These are phyloP conservation scores for Dactylonectria macrodidyma DNA, from an alignment of 2,329 filamentous ascomycete species.

Conservation along the genomic window DNA sequence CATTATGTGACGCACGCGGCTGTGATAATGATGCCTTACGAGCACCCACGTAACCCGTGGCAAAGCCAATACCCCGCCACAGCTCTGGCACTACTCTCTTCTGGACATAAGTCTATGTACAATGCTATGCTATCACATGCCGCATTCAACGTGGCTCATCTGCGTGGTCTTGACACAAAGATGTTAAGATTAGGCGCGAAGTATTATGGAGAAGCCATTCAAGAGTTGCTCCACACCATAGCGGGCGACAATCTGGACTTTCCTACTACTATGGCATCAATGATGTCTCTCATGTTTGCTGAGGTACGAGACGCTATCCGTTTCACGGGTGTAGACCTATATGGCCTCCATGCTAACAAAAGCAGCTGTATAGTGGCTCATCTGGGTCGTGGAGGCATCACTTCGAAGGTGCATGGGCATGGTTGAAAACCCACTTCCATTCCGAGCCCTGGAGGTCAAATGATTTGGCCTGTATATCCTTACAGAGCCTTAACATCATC, in stretches of 20 bases:
- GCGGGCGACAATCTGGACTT: neutral
- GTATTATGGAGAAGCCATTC: conserved; percentile 14
- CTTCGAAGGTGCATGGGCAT: conserved; percentile 20
- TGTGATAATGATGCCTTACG: conserved; percentile 20
- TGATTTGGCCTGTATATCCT: conserved; percentile 3
- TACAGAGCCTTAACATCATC: conserved; percentile 20
- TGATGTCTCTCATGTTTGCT: conserved; percentile 22
- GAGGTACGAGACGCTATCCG: conserved; percentile 7
- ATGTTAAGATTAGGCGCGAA: conserved; percentile 1
- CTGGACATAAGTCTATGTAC: conserved; percentile 8
- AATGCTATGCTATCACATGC: conserved; percentile 11
- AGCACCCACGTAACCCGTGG: conserved; percentile 20
- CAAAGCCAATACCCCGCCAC: conserved; percentile 11
- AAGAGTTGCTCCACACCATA: conserved; percentile 3
- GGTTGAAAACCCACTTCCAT: neutral
- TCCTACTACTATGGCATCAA: conserved; percentile 12
- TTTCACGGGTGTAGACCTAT: no score
- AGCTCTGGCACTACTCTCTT: neutral
- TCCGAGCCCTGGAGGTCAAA: conserved; percentile 11
- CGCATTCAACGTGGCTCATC: conserved; percentile 17
- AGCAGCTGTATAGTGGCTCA: conserved; percentile 7
- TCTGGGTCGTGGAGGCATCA: conserved; percentile 17
- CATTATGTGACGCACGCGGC: conserved; percentile 19
- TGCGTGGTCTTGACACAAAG: conserved; percentile 6
- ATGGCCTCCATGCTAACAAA: neutral